These are phyloP conservation scores for Hyaloscypha bicolor DNA, from an alignment of 495 filamentous ascomycete genomes.

Conservation along the genomic window DNA sequence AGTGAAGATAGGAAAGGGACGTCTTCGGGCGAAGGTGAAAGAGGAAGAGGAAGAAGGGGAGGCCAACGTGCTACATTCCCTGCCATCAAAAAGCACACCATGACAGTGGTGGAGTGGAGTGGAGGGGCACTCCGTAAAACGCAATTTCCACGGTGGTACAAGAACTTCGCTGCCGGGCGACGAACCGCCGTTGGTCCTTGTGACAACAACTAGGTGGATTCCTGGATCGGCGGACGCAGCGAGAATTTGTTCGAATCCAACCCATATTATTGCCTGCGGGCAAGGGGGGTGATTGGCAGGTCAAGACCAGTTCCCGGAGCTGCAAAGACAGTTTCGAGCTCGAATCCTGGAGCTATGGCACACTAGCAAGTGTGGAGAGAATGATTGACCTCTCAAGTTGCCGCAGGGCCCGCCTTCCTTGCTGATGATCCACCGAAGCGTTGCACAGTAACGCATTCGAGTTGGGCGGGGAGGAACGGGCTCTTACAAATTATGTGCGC, in stretches of 20 bases:
- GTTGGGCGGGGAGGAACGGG: slow-evolving; percentile 2
- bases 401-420: neutral
- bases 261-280: neutral
- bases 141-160: neutral
- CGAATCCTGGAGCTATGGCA: neutral
- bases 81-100: neutral
- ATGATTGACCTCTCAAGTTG: neutral
- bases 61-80: neutral
- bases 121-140: neutral
- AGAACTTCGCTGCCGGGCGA: neutral
- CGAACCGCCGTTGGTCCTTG: neutral
- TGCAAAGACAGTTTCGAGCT: neutral
- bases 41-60: neutral
- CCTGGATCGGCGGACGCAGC: neutral
- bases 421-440: slow-evolving; percentile 6
- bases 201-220: neutral
- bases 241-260: neutral
- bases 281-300: neutral
- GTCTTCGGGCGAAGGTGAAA: neutral
- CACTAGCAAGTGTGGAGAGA: neutral
- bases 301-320: neutral
- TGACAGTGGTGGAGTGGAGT: neutral
- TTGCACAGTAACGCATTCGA: neutral
- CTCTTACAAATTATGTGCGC: neutral
- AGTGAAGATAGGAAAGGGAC: neutral